Percentiles rank a stretch among this genome's conserved stretches.
Evolutionary conservation across 2,329 filamentous ascomycete species (phyloP).

Genomic region (Cephalotrichum gorgonifer): DNA sequence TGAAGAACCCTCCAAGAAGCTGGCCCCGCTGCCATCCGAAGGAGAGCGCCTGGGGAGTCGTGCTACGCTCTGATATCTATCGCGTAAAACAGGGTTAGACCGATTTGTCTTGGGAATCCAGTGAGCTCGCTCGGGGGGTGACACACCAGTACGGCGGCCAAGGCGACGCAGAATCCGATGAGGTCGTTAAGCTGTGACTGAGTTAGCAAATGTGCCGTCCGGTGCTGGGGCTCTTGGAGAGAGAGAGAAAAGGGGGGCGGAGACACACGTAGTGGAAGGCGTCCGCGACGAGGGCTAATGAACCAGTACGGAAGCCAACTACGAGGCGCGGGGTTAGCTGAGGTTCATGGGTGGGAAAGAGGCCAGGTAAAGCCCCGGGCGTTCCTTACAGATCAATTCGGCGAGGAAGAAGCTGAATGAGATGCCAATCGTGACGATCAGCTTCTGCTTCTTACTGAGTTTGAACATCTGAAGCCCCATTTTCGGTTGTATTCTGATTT

Average conservation of each 20-base stretch:
- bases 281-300: constrained; percentile 64
- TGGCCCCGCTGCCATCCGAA: constrained; percentile 71
- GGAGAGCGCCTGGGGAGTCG: constrained; percentile 46
- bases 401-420: constrained; percentile 40
- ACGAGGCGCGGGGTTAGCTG: constrained; percentile 5
- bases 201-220: not conserved
- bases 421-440: constrained; percentile 36
- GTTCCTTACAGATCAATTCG: constrained; percentile 33
- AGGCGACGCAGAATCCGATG: constrained; percentile 3
- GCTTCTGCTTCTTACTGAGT: constrained; percentile 28
- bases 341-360: too few relatives aligned
- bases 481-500: not conserved
- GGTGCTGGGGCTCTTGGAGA: too few relatives aligned
- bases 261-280: constrained; percentile 63
- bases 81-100: not conserved
- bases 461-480: constrained; percentile 17
- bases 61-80: constrained; percentile 45
- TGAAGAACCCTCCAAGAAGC: constrained; percentile 71
- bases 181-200: constrained; percentile 3
- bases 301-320: constrained; percentile 61
- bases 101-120: not conserved
- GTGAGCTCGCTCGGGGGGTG: not conserved
- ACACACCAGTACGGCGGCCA: constrained; percentile 2
- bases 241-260: too few relatives aligned
- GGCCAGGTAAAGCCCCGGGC: too few relatives aligned